Evolutionary conservation across 352 stramenopile genomes (phyloP).

Genomic region (Globisporangium recalcitrans): DNA sequence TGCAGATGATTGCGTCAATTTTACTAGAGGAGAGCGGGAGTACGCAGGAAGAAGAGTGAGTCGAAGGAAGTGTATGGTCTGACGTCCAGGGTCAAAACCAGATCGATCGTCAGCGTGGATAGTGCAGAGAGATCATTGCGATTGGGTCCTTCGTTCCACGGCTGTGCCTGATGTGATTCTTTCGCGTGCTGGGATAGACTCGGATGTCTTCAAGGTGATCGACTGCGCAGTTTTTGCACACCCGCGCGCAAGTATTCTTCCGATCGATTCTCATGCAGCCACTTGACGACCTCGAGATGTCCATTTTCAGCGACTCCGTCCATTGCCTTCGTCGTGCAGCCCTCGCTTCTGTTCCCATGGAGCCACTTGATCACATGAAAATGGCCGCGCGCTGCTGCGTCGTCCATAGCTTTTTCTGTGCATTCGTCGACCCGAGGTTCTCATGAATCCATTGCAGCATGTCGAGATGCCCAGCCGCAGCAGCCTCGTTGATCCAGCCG

Average conservation of each 20-base stretch:
- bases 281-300: neutral
- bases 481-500: no score
- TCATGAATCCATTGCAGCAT: neutral
- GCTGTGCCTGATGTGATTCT: neutral
- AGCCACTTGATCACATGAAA: constrained; percentile 1
- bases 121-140: neutral
- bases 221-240: neutral
- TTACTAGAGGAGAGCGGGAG: constrained; percentile 1
- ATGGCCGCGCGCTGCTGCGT: neutral
- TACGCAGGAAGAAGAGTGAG: constrained; percentile 3
- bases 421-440: neutral
- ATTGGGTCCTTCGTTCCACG: neutral
- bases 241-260: no score
- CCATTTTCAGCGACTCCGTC: neutral
- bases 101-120: neutral
- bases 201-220: neutral
- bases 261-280: neutral
- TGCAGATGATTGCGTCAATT: constrained; percentile 9
- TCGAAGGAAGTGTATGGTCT: neutral
- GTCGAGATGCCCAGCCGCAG: neutral
- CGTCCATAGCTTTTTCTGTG: neutral
- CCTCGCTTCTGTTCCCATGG: constrained; percentile 4
- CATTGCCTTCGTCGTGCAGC: constrained; percentile 1
- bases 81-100: neutral
- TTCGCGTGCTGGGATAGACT: neutral